Evolutionary conservation across 495 filamentous ascomycete genomes (phyloP).

Genomic region (Aspergillus egyptiacus): DNA sequence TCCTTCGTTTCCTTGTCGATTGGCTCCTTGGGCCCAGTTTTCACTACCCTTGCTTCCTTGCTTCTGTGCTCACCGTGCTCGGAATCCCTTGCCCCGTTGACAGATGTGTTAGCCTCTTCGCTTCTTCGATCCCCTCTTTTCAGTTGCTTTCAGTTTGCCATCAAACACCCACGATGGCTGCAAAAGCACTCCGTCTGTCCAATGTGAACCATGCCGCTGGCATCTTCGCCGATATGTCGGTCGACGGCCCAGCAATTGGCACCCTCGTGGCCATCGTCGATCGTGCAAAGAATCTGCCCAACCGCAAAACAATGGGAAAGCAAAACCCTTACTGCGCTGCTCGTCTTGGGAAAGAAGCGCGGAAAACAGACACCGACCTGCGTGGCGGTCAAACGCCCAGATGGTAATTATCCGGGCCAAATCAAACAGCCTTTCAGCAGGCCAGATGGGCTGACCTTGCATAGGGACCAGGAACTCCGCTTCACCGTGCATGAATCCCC

Average conservation of each 20-base stretch:
- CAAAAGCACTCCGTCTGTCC: slow-evolving; percentile 30
- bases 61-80: not conserved
- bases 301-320: slow-evolving; percentile 93
- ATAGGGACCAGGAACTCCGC: slow-evolving; percentile 94
- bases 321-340: slow-evolving; percentile 97
- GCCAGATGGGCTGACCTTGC: slow-evolving; percentile 17
- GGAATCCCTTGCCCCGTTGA: not conserved
- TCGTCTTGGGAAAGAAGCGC: slow-evolving; percentile 90
- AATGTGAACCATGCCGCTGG: slow-evolving; percentile 70
- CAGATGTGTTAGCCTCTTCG: slow-evolving; percentile 3
- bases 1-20: slow-evolving; percentile 1
- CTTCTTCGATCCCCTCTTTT: not conserved
- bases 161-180: slow-evolving; percentile 20
- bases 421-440: slow-evolving; percentile 7
- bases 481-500: slow-evolving; percentile 94
- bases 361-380: slow-evolving; percentile 93
- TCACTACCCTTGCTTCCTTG: not conserved
- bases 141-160: not conserved
- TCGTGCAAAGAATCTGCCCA: slow-evolving; percentile 91
- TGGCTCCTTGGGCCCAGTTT: slow-evolving; percentile 1
- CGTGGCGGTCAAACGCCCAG: slow-evolving; percentile 90
- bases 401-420: slow-evolving; percentile 60
- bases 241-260: slow-evolving; percentile 91
- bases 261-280: slow-evolving; percentile 90
- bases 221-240: slow-evolving; percentile 91